Conservation (phyloP, 441 rosid species). For the Erodium moschatum region DNA sequence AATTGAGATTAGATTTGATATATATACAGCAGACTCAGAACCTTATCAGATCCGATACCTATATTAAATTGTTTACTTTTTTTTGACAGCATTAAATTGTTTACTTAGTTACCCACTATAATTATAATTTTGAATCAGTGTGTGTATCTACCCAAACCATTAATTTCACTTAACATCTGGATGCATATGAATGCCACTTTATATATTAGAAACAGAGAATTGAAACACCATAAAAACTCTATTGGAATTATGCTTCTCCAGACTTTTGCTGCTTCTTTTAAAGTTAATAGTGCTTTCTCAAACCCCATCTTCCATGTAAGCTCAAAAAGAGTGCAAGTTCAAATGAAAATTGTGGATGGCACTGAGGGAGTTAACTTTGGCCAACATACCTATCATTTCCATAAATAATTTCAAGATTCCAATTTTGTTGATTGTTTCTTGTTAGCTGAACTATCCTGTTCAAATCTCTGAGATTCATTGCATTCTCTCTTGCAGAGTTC, state of each 20-base stretch:
- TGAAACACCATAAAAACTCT: neutral
- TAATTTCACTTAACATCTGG: neutral
- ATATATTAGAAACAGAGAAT: neutral
- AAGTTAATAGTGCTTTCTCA: neutral
- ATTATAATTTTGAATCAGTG: neutral
- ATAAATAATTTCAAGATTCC: neutral
- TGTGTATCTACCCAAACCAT: neutral
- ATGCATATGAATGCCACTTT: neutral
- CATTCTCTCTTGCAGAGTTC: conserved; percentile 43
- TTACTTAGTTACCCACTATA: neutral
- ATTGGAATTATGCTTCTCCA: neutral
- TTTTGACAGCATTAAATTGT: no score
- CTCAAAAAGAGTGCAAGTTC: neutral
- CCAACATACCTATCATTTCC: neutral
- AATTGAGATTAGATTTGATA: neutral
- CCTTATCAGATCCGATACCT: no score
- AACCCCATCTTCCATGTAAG: neutral
- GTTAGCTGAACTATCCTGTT: neutral
- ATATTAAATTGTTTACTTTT: neutral
- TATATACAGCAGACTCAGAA: no score
- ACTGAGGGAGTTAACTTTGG: neutral
- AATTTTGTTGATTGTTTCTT: neutral
- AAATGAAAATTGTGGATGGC: neutral
- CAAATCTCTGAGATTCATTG: conserved; percentile 16
- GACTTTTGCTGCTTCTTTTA: neutral